Conservation (phyloP, 345 rosid genomes). For the Syzygium oleosum region DNA sequence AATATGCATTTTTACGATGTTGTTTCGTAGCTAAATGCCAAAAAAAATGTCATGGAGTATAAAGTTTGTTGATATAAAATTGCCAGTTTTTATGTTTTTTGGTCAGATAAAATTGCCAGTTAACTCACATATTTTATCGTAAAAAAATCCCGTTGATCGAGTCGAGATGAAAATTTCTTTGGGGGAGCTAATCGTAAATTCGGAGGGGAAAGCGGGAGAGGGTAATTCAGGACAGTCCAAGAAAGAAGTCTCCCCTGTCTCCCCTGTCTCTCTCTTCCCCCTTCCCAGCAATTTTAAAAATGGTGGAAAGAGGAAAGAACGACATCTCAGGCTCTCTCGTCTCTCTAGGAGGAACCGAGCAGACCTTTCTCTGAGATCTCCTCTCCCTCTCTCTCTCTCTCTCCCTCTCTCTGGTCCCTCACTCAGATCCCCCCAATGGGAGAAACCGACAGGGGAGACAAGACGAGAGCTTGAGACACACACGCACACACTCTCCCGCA, state of each 20-base stretch:
- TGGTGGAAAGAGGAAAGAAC: not conserved
- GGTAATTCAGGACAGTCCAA: not conserved
- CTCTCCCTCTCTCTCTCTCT: not conserved
- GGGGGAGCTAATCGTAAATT: not conserved
- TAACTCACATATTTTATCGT: not conserved
- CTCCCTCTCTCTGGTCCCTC: not conserved
- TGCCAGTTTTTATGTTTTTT: not conserved
- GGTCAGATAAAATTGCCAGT: not conserved
- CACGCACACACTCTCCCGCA: not conserved
- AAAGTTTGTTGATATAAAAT: not conserved
- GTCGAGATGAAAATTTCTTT: not conserved
- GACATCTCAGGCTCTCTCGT: not conserved
- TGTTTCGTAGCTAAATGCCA: not conserved
- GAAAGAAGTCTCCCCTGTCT: not conserved
- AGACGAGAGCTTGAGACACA: not conserved
- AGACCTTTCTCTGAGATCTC: not conserved
- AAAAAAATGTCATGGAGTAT: not conserved
- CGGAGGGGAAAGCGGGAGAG: not conserved
- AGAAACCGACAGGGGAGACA: not conserved
- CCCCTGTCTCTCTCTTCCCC: not conserved
- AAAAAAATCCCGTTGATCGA: not conserved
- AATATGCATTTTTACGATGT: not conserved
- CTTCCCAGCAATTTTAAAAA: not conserved
- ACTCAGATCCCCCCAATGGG: not conserved
- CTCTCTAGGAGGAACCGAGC: not conserved